phyloP scores from a whole-genome alignment of 2,329 filamentous ascomycete species.

The Colletotrichum euphorbiae region DNA sequence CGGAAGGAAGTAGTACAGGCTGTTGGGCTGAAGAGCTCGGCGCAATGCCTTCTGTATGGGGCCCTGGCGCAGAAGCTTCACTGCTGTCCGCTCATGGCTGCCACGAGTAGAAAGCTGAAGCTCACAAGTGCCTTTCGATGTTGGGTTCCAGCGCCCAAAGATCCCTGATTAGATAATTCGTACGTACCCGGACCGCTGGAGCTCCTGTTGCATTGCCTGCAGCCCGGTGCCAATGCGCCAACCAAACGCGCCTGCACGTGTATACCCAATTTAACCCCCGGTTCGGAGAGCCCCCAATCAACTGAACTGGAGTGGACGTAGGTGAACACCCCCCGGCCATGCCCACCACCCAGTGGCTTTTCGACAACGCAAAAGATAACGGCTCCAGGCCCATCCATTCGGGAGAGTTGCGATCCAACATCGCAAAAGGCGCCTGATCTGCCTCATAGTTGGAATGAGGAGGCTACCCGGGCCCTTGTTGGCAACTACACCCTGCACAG shows the following conservation, averaged over 20 bases:
- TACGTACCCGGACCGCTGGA: conserved; percentile 28
- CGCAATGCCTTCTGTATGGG: neutral
- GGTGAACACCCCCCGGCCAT: conserved; percentile 22
- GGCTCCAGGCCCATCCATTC: conserved; percentile 37
- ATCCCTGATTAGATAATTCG: conserved; percentile 3
- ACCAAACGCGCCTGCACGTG: conserved; percentile 38
- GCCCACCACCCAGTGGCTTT: conserved; percentile 31
- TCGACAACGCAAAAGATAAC: conserved; percentile 38
- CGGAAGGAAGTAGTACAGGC: too few species aligned
- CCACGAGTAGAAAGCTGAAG: too few species aligned
- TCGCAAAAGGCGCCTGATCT: conserved; percentile 41
- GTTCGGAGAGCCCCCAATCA: conserved; percentile 39
- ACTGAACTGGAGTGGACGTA: conserved; percentile 8
- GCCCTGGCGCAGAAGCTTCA: neutral
- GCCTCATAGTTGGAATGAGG: conserved; percentile 57
- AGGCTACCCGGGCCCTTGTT: conserved; percentile 52
- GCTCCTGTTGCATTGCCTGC: conserved; percentile 27
- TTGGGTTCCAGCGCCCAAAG: neutral
- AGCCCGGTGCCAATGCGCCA: conserved; percentile 28
- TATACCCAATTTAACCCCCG: conserved; percentile 38
- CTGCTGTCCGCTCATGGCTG: too few species aligned
- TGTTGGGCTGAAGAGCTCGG: conserved; percentile 11
- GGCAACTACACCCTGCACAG: conserved; percentile 45
- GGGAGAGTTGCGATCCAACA: conserved; percentile 41
- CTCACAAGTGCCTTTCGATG: neutral